These are phyloP conservation scores for Colletotrichum brevisporum DNA, from an alignment of 2,329 filamentous ascomycete genomes.

Conservation along the genomic window DNA sequence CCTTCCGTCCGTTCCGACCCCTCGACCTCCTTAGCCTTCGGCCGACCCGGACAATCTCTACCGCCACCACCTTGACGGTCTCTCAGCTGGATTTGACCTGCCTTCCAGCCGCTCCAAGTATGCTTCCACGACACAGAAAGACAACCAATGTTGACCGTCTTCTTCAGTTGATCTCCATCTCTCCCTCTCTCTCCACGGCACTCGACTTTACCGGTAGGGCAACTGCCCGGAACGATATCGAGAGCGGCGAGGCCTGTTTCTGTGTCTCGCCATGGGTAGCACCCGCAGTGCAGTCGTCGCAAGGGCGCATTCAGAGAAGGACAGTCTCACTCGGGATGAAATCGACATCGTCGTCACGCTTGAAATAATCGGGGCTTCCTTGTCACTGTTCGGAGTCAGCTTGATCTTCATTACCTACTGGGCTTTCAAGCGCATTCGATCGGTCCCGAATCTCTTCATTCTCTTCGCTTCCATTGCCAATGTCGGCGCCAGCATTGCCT, in stretches of 20 bases:
- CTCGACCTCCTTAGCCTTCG: constrained; percentile 3
- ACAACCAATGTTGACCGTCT: too few species aligned
- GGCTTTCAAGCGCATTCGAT: constrained; percentile 66
- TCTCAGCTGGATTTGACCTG: constrained; percentile 9
- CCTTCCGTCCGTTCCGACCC: not conserved
- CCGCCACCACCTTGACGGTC: not conserved
- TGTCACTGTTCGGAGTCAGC: constrained; percentile 66
- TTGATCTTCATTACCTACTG: constrained; percentile 68
- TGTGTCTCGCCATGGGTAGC: not conserved
- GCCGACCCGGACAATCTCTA: constrained; percentile 1
- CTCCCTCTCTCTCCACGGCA: not conserved
- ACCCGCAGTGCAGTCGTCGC: not conserved
- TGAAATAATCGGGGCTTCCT: constrained; percentile 59
- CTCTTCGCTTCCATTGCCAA: constrained; percentile 73
- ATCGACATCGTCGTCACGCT: constrained; percentile 41
- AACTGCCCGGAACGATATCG: not conserved
- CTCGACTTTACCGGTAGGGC: not conserved
- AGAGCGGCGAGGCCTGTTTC: not conserved
- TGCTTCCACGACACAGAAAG: not conserved
- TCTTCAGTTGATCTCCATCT: too few species aligned
- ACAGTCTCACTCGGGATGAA: constrained; percentile 46
- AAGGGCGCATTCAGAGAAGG: constrained; percentile 12
- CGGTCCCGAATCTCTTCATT: constrained; percentile 74
- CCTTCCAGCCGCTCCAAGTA: constrained; percentile 8
- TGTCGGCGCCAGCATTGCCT: constrained; percentile 73